Base-by-base conservation (phyloP, 2,329 filamentous ascomycete genomes). In the Thermoascus crustaceus region DNA sequence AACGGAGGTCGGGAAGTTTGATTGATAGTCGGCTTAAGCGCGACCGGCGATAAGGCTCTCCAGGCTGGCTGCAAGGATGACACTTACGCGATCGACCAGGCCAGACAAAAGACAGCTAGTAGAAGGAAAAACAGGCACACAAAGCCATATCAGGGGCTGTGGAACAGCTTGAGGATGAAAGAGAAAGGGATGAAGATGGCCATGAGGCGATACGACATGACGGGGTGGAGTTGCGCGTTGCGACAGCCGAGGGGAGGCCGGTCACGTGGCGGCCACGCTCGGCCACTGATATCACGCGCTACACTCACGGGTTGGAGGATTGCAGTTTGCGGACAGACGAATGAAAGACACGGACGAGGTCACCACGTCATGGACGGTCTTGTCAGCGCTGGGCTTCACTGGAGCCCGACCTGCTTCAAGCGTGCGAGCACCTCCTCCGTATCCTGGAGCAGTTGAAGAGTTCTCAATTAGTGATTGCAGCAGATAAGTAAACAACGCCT, bases 21-120 rank as follows among this genome's bases (percentile, higher is more conserved):
- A 9, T 32, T 22, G 30, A 32, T 32, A 32, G n/a, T 18, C 13
- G 30, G 30, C 56, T 47, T 41, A 43, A 56, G 58, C 61, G 60
- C 51, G 54, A 58, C 57, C 58, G 58, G 55, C 48, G 58, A 64
- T 60, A 61, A 61, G 55, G 55, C 52, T 55, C 53, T 62, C 58
- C 54, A 52, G 53, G 61, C 63, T 66, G 60, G 65, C 53, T 63
- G 59, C 61, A 62, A 57, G 61, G 62, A 56, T 50, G 57, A 52
- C 47, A 53, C 56, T 58, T 54, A 57, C 47, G 53, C 45, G 50
- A 56, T 53, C 48, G 52, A 54, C 55, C 52, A 42, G 57, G 64
- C 65, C 53, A 67, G 65, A 67, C 65, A 53, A 49, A 14, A 21
- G 24, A 32, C 31, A 65, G 61, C 64, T 66, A 71, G 66, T 64